A percentile compares a stretch with the other conserved stretches of the same genome.
Conservation (phyloP, 1,284 basidiomycete genomes). For the Stygiomarasmius scandens region DNA sequence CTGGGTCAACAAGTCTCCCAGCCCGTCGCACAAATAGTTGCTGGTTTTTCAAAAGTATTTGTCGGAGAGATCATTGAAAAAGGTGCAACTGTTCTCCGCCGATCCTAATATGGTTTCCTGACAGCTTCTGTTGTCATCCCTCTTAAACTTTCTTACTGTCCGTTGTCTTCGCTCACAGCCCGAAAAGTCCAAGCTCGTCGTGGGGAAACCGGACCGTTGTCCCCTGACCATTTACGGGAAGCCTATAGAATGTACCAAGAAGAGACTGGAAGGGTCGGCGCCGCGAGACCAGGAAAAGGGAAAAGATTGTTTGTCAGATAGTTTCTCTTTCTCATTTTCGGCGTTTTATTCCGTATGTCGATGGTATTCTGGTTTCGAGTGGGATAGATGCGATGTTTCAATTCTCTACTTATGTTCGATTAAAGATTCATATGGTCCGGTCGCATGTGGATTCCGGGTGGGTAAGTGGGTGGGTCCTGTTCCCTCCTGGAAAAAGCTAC, state of each 20-base stretch:
- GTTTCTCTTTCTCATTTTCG: not conserved
- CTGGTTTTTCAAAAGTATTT: slow-evolving; percentile 90
- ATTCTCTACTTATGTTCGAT: no score
- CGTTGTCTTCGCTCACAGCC: slow-evolving; percentile 44
- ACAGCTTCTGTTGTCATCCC: not conserved
- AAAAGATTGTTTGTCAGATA: slow-evolving; percentile 70
- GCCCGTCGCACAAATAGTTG: slow-evolving; percentile 85
- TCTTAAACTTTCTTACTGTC: not conserved
- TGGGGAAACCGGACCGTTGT: slow-evolving; percentile 76
- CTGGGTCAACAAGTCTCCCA: slow-evolving; percentile 83
- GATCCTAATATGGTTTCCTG: not conserved
- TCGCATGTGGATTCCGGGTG: no score
- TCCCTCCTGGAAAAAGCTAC: no score
- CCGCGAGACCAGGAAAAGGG: slow-evolving; percentile 66
- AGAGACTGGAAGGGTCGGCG: slow-evolving; percentile 78
- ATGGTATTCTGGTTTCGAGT: not conserved
- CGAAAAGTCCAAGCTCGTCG: slow-evolving; percentile 75
- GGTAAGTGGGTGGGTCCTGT: no score
- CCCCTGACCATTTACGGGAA: slow-evolving; percentile 86
- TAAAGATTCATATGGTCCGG: no score
- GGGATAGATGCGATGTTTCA: not conserved
- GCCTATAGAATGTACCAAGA: slow-evolving; percentile 83
- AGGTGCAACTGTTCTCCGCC: slow-evolving; percentile 46
- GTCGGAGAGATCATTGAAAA: slow-evolving; percentile 91
- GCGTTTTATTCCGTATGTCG: not conserved